Evolutionary conservation across 208 protist species (phyloP).

Genomic region (Crithidia expoeki): DNA sequence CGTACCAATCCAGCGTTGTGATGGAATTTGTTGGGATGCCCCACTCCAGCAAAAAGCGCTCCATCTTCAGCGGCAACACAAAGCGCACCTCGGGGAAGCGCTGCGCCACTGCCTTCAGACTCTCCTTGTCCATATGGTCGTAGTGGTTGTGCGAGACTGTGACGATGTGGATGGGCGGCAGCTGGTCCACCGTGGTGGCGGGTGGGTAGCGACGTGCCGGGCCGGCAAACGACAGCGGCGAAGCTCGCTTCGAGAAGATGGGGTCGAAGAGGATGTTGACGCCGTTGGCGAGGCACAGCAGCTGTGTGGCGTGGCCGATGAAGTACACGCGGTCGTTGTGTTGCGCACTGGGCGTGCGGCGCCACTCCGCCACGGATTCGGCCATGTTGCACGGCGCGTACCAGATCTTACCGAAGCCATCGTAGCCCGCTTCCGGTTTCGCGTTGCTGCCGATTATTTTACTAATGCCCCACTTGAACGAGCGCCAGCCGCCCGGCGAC

Average conservation of each 20-base stretch:
- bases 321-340: constrained; percentile 60
- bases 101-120: constrained; percentile 37
- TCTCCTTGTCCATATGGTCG: constrained; percentile 79
- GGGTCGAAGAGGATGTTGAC: constrained; percentile 85
- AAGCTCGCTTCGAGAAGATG: constrained; percentile 68
- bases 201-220: constrained; percentile 46
- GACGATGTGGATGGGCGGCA: constrained; percentile 78
- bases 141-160: constrained; percentile 90
- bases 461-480: constrained; percentile 27
- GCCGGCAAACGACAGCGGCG: constrained; percentile 64
- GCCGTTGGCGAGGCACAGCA: constrained; percentile 69
- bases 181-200: constrained; percentile 41
- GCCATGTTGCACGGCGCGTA: constrained; percentile 43
- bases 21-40: constrained; percentile 44
- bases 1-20: constrained; percentile 57
- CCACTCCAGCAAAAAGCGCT: constrained; percentile 43
- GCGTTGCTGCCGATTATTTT: constrained; percentile 15
- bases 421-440: constrained; percentile 44
- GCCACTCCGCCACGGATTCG: constrained; percentile 33
- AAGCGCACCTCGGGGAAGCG: constrained; percentile 49
- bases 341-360: constrained; percentile 11
- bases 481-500: neutral
- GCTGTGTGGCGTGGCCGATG: constrained; percentile 77
- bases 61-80: constrained; percentile 65
- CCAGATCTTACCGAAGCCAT: constrained; percentile 47